These are phyloP conservation scores for Rusavskia elegans DNA, from an alignment of 495 filamentous ascomycete genomes.

Conservation along the genomic window DNA sequence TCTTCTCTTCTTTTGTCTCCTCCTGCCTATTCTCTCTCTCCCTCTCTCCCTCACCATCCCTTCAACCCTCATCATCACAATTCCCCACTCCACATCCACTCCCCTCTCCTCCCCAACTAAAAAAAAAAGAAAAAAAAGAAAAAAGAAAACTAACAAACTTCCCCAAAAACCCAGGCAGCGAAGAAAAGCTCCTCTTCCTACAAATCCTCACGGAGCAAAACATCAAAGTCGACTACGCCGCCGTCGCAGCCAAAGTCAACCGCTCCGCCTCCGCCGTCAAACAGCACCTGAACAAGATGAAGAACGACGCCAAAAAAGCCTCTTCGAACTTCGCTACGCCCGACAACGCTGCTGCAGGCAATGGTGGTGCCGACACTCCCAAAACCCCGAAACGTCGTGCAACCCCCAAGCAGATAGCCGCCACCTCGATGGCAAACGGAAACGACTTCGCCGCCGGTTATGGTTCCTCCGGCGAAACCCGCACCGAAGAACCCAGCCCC, in stretches of 20 bases:
- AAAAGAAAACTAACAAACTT: too few relatives aligned
- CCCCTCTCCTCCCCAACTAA: neutral
- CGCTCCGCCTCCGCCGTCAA: slow-evolving; percentile 18
- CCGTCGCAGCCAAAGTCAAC: slow-evolving; percentile 1
- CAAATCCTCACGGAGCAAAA: neutral
- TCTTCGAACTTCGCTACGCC: neutral
- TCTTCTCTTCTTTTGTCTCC: too few relatives aligned
- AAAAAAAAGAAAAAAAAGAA: too few relatives aligned
- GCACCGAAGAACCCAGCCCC: too few relatives aligned
- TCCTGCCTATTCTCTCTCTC: neutral
- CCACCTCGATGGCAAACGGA: too few relatives aligned
- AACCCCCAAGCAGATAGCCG: too few relatives aligned
- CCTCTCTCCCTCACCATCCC: too few relatives aligned
- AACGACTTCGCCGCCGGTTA: too few relatives aligned
- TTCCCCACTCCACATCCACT: neutral
- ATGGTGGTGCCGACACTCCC: neutral
- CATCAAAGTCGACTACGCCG: neutral
- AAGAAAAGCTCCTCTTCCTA: slow-evolving; percentile 4
- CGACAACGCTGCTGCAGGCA: neutral
- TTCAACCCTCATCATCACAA: too few relatives aligned
- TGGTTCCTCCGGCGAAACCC: too few relatives aligned
- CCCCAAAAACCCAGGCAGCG: neutral
- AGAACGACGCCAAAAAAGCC: neutral
- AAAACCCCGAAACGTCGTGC: neutral
- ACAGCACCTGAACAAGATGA: slow-evolving; percentile 17